Conservation (phyloP, 768 basidiomycete species). For the Mycena chlorophos region DNA sequence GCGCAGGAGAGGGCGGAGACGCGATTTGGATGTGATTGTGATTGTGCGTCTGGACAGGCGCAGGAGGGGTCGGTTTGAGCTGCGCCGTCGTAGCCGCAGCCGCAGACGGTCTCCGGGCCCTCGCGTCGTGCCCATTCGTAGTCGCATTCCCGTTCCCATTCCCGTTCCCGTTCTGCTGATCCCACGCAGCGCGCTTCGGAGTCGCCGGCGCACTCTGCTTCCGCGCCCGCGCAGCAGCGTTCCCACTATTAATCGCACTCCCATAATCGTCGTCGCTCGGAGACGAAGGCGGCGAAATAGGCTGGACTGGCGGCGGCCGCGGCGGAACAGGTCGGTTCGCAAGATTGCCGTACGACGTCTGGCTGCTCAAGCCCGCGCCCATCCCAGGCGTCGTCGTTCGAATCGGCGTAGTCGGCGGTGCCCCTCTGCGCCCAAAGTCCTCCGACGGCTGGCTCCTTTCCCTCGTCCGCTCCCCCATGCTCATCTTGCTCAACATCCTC, state of each 20-base stretch:
- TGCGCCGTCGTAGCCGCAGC: conserved; percentile 7
- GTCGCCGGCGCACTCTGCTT: conserved; percentile 26
- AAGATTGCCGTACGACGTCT: conserved; percentile 39
- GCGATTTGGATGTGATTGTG: conserved; percentile 27
- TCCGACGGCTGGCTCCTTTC: conserved; percentile 24
- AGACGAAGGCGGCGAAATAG: conserved; percentile 50
- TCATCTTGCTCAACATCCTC: conserved; percentile 81
- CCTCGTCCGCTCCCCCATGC: conserved; percentile 48
- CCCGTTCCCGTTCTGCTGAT: no score
- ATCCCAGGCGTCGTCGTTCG: conserved; percentile 7
- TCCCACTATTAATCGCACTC: no score
- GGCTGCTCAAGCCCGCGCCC: no score
- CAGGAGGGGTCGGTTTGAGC: conserved; percentile 23
- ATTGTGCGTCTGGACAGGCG: conserved; percentile 22
- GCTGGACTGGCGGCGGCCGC: conserved; percentile 44
- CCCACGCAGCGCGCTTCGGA: conserved; percentile 33
- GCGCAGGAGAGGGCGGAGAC: conserved; percentile 1
- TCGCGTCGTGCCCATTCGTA: no score
- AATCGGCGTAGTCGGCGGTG: conserved; percentile 31
- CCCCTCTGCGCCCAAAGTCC: conserved; percentile 25
- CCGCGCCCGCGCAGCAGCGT: conserved; percentile 26
- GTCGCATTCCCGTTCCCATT: conserved; percentile 29
- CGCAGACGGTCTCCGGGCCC: no score
- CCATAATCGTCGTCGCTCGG: conserved; percentile 42
- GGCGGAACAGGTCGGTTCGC: conserved; percentile 65